Base-by-base conservation (phyloP, 495 filamentous ascomycete species). In the Hypoxylon perforatum region DNA sequence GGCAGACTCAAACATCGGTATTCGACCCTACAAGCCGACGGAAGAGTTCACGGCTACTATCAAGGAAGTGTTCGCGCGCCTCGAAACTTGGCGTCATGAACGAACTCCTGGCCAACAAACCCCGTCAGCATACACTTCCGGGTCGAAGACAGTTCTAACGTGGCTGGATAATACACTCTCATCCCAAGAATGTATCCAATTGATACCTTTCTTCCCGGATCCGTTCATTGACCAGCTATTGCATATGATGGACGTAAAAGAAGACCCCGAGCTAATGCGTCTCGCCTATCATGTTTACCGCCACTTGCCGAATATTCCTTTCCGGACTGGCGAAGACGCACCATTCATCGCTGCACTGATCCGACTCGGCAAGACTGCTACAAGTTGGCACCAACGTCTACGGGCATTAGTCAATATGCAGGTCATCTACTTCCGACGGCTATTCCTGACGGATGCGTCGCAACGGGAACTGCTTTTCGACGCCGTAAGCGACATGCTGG, bases 191-290 rank as follows among this genome's bases (percentile, higher is more conserved):
- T 99, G 95, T 78, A 96, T 88, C 0, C 90, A 94, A 67, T 86
- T 98, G 10, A 87, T 95, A 8, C 86, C 90, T 2, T 98, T 97
- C 86, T 97, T 98, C 82, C 91, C 92, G 1, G 84, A 92, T 50
- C 82, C 91, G 7, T 93, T 98, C 67, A 93, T 96, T 63, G 91
- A 92, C 39, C 89, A 97, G 75, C 86, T 98, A 47, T 80, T 99
- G 45, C 93, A 98, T 79, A 99, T 99, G 95, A 99, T 99, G 95
- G 95, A 99, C 75, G 91, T 99, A 65, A 97, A 97, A 76, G 95
- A 99, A 77, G 95, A 99, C 72, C 93, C 92, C 4, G 95, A 99
- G 75, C 86, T 99, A 9, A 94, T 97, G 82, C 90, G 90, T 9
- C 85, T 97, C 19, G 94, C 95, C 11, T 99, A 99, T 73, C 93